phyloP scores from a whole-genome alignment of 306 rosid species.

The Lathyrus tuberosus region DNA sequence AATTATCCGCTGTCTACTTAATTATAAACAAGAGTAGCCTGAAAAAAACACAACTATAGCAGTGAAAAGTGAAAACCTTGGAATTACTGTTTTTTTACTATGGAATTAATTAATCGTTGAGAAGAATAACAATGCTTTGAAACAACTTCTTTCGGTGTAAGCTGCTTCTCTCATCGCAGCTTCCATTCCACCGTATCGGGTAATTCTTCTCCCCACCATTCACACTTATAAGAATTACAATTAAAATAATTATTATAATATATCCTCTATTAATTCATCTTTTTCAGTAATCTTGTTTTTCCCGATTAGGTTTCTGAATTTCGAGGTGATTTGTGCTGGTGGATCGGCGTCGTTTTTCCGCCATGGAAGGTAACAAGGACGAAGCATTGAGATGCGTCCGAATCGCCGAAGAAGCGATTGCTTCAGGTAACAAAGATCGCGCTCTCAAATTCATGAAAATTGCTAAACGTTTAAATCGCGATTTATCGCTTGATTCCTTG shows the following conservation, averaged over 20 bases:
- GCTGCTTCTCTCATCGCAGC: no score
- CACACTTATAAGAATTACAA: background rate
- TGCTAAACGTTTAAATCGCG: constrained; percentile 68
- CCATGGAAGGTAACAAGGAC: constrained; percentile 92
- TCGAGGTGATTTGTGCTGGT: background rate
- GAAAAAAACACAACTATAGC: no score
- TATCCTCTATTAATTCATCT: background rate
- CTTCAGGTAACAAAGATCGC: constrained; percentile 72
- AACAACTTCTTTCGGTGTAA: no score
- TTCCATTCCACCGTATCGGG: background rate
- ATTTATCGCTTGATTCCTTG: constrained; percentile 56
- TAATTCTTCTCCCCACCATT: background rate
- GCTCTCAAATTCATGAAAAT: constrained; percentile 76
- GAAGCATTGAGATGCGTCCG: constrained; percentile 75
- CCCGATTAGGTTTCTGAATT: background rate
- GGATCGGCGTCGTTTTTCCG: constrained; percentile 8
- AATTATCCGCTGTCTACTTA: no score
- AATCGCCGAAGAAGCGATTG: constrained; percentile 81
- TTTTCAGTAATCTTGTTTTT: background rate
- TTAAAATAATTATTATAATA: background rate
- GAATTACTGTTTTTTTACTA: no score
- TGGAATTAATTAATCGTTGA: no score
- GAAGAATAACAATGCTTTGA: no score
- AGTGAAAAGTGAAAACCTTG: no score
- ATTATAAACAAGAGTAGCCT: no score